Percentiles rank a stretch among this genome's conserved stretches.
Conservation (phyloP, 1,284 basidiomycete genomes). For the Coriolopsis trogii region DNA sequence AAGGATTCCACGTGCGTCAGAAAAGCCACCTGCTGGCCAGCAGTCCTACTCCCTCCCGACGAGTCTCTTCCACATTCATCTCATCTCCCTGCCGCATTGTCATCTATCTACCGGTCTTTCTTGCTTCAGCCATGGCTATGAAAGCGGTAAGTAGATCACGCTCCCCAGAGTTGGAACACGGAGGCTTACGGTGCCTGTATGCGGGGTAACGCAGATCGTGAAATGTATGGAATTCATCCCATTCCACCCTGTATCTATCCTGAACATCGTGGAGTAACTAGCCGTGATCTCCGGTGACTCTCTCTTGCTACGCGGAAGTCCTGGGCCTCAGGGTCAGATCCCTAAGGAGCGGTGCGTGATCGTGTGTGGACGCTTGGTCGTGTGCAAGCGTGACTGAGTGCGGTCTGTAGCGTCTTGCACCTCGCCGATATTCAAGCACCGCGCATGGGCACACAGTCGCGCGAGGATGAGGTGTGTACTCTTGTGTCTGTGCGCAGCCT, state of each 20-base stretch:
- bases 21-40: conserved; percentile 20
- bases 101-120: conserved; percentile 6
- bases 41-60: too few relatives aligned
- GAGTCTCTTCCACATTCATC: neutral
- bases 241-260: conserved; percentile 16
- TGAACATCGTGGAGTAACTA: conserved; percentile 41
- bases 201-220: conserved; percentile 51
- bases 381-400: conserved; percentile 16
- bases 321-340: conserved; percentile 79
- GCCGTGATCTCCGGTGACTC: conserved; percentile 91
- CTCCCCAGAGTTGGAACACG: neutral
- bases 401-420: conserved; percentile 69
- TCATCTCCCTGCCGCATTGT: neutral
- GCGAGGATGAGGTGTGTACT: conserved; percentile 82
- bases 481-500: neutral
- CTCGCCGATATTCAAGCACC: conserved; percentile 85
- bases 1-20: conserved; percentile 15
- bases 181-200: conserved; percentile 8
- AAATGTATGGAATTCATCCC: conserved; percentile 55
- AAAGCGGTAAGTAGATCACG: conserved; percentile 23
- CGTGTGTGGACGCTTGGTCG: neutral
- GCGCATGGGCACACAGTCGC: conserved; percentile 74
- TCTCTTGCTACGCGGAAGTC: conserved; percentile 77
- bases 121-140: conserved; percentile 24
- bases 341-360: conserved; percentile 80